Evolutionary conservation across 306 rosid species (phyloP), one percentile per base, ranked within the genome.

Genomic region (Vigna mungo): DNA sequence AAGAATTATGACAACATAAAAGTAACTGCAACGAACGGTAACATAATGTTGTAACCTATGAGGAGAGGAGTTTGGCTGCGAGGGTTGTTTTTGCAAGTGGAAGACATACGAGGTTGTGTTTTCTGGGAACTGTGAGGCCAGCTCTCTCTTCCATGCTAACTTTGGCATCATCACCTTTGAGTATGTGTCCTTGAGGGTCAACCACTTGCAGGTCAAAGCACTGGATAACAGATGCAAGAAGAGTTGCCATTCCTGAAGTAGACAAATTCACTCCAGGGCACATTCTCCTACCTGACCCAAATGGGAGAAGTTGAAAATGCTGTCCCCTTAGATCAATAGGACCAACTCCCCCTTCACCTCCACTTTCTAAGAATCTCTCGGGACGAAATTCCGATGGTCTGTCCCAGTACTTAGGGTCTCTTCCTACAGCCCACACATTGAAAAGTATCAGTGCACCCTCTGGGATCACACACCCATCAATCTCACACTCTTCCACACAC

Each of bases 261-360:
- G 86, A 85, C 63, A 90, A 77, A 5, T 77, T 81, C 2, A 84
- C 18, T 0, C 89, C 88, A 0, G 90, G 89, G 52, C 92, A 90
- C 14, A 74, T 81, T 61, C 95, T 85, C 60, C 90, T 90, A 3
- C 92, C 95, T 0, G 80, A 72, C 3, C 95, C 92, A 41, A 90
- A 90, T 4, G 90, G 89, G n/a, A 88, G 14, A 2, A 76, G 72
- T 7, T 53, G 59, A 37, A 82, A 88, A 51, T 84, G 77, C 0
- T 85, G 87, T 0, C 87, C 91, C 78, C 49, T 78, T 0, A 80
- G 72, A 41, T 83, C 86, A 43, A 79, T 0, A 2, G 56, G 44
- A 9, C 78, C 62, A 2, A 2, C n/a, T 1, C 41, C 85, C 2
- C 63, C 74, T 17, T 73, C 62, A 1, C 9, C 44, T 1, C n/a